Percentiles rank a stretch among this genome's conserved stretches.
Conservation (phyloP, 1,284 basidiomycete species). For the Heterobasidion irregulare region DNA sequence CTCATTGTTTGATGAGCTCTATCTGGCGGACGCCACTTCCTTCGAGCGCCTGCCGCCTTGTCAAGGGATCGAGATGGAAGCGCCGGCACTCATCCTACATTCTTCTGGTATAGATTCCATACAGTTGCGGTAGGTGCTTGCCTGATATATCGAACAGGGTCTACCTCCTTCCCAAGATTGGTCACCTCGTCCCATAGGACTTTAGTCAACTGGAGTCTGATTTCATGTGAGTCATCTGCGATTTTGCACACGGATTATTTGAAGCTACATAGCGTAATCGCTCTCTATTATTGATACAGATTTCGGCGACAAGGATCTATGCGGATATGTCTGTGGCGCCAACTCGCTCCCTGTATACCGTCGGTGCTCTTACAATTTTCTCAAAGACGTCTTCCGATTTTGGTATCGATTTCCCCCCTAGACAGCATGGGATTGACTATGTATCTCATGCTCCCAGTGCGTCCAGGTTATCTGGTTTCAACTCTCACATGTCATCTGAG, state of each 20-base stretch:
- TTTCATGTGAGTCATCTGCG: background rate
- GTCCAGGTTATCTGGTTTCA: too few relatives aligned
- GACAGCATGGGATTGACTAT: background rate
- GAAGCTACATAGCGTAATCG: too few relatives aligned
- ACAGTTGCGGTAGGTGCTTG: background rate
- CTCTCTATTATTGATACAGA: background rate
- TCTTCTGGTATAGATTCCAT: background rate
- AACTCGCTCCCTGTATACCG: background rate
- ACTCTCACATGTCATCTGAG: too few relatives aligned
- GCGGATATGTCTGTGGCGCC: background rate
- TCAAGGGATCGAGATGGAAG: background rate
- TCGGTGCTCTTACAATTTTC: background rate
- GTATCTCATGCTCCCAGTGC: too few relatives aligned
- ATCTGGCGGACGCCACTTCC: background rate
- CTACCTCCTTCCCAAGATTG: slow-evolving; percentile 19
- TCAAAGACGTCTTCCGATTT: background rate
- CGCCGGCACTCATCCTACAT: background rate
- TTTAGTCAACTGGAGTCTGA: background rate
- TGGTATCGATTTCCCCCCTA: background rate
- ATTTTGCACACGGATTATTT: too few relatives aligned
- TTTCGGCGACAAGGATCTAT: background rate
- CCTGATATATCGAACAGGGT: slow-evolving; percentile 10
- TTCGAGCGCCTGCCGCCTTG: background rate
- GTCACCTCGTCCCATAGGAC: slow-evolving; percentile 8
- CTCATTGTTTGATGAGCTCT: background rate